These are phyloP conservation scores for Baudoinia panamericana DNA, from an alignment of 495 filamentous ascomycete genomes.

Conservation along the genomic window DNA sequence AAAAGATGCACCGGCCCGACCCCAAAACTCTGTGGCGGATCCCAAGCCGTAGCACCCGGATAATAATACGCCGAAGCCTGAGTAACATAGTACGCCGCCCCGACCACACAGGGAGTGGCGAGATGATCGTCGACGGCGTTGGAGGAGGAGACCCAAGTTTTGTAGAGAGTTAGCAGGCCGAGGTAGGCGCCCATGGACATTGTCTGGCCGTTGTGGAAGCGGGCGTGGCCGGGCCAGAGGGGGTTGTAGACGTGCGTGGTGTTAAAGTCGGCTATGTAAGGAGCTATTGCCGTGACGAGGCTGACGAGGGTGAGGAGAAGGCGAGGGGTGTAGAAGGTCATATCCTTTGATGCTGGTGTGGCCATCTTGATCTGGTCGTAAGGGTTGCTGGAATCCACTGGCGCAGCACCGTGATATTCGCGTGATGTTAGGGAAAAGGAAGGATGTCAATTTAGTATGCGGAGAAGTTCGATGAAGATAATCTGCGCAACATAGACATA, in stretches of 20 bases:
- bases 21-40: neutral
- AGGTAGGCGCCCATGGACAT: conserved; percentile 15
- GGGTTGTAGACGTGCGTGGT: conserved; percentile 26
- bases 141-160: neutral
- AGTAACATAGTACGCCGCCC: conserved; percentile 1
- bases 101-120: neutral
- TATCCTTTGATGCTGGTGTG: neutral
- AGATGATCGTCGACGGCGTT: neutral
- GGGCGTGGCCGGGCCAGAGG: conserved; percentile 26
- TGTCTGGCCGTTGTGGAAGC: conserved; percentile 29
- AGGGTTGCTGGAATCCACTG: too few species aligned
- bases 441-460: too few species aligned
- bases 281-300: neutral
- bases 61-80: conserved; percentile 1
- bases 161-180: neutral
- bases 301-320: neutral
- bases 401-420: too few species aligned
- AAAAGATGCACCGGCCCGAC: neutral
- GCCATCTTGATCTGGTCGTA: too few species aligned
- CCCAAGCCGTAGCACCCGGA: conserved; percentile 1
- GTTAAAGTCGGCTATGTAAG: conserved; percentile 10
- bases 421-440: too few species aligned
- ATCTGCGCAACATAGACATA: too few species aligned
- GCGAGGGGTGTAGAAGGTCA: neutral
- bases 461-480: too few species aligned